A percentile compares a stretch with the other conserved stretches of the same genome.
These are phyloP conservation scores for Phytophthora capsici DNA, from an alignment of 352 stramenopile species.

Conservation along the genomic window DNA sequence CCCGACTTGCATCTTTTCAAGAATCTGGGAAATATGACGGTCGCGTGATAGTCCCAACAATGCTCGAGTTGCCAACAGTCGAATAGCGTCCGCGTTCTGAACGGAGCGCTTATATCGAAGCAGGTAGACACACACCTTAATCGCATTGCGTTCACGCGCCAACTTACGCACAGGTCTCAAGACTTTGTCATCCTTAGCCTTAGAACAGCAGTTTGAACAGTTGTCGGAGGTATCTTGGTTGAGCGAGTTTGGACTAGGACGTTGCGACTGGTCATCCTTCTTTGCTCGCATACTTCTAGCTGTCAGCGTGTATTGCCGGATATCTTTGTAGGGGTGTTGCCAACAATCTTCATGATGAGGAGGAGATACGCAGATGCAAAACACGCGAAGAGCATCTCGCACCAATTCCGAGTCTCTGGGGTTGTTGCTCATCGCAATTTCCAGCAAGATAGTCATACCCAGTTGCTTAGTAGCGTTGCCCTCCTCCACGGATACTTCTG, in stretches of 20 bases:
- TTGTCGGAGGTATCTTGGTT: conserved; percentile 16
- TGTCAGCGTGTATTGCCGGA: conserved; percentile 81
- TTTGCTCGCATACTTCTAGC: conserved; percentile 70
- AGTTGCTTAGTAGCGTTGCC: conserved; percentile 41
- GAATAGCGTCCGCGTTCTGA: conserved; percentile 87
- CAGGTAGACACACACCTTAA: conserved; percentile 89
- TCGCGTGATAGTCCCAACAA: conserved; percentile 86
- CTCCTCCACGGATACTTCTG: conserved; percentile 69
- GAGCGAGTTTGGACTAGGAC: conserved; percentile 9
- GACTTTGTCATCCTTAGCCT: conserved; percentile 71
- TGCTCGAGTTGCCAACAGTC: conserved; percentile 80
- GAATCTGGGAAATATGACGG: conserved; percentile 88
- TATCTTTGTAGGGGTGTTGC: conserved; percentile 87
- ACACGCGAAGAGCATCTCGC: conserved; percentile 71
- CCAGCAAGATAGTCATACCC: conserved; percentile 76
- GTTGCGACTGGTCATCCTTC: conserved; percentile 38
- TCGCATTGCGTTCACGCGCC: conserved; percentile 80
- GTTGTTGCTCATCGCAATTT: conserved; percentile 81
- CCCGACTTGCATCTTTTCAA: conserved; percentile 91
- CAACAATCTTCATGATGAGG: conserved; percentile 82
- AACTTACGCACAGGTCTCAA: conserved; percentile 75
- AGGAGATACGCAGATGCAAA: conserved; percentile 86
- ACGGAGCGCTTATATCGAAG: conserved; percentile 89
- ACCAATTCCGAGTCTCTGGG: conserved; percentile 77
- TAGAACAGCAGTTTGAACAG: conserved; percentile 53